Percentiles rank a stretch among this genome's conserved stretches.
phyloP scores from a whole-genome alignment of 352 stramenopile species.

The Achlya hypogyna region DNA sequence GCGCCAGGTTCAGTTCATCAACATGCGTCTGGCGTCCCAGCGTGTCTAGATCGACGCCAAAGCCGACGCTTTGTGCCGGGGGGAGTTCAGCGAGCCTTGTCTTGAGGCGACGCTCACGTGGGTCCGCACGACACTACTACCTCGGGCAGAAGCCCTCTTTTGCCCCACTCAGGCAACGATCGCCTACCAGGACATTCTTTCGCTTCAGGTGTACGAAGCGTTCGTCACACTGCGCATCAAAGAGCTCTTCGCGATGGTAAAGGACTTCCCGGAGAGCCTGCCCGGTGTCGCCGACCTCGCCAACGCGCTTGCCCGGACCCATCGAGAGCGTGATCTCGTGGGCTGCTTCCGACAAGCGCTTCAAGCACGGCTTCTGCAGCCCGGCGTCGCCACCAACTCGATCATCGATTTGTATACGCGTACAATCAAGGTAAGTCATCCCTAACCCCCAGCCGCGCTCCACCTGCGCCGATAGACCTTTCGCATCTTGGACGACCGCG shows the following conservation, averaged over 20 bases:
- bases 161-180: not conserved
- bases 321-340: conserved; percentile 78
- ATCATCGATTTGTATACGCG: conserved; percentile 98
- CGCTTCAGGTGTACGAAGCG: conserved; percentile 25
- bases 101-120: not conserved
- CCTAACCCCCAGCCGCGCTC: not conserved
- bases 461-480: conserved; percentile 37
- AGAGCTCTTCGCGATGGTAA: conserved; percentile 96
- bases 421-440: conserved; percentile 84
- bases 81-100: not conserved
- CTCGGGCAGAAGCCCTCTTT: not conserved
- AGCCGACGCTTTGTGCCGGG: not conserved
- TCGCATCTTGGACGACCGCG: conserved; percentile 88
- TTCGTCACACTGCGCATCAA: conserved; percentile 74
- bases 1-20: conserved; percentile 6
- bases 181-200: not conserved
- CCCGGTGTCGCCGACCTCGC: conserved; percentile 60
- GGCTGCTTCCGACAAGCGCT: conserved; percentile 69
- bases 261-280: conserved; percentile 90
- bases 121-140: conserved; percentile 4
- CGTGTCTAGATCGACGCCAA: conserved; percentile 6
- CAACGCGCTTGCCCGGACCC: conserved; percentile 70
- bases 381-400: conserved; percentile 91
- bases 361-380: conserved; percentile 86
- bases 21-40: not conserved